Conservation (phyloP, 805 yeast species). For the Starmerella davenportii region DNA sequence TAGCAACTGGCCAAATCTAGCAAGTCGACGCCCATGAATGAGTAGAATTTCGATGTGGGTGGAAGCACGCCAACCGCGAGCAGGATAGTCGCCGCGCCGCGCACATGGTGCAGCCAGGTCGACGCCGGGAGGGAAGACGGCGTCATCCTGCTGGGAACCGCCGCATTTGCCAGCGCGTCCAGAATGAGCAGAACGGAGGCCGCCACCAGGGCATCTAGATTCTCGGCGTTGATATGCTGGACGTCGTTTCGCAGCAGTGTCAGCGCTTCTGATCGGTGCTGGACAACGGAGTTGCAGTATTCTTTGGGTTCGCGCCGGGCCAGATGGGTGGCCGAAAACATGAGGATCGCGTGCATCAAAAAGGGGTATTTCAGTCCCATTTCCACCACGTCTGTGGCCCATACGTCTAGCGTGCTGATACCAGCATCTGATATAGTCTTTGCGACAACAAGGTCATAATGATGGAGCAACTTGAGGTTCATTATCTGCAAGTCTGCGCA, state of each 20-base stretch:
- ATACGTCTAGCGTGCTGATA: slow-evolving; percentile 64
- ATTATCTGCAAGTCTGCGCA: slow-evolving; percentile 37
- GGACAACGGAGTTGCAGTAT: slow-evolving; percentile 33
- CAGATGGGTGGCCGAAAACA: slow-evolving; percentile 82
- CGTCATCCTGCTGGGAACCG: slow-evolving; percentile 32
- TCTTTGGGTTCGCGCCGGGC: slow-evolving; percentile 43
- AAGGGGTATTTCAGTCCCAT: slow-evolving; percentile 77
- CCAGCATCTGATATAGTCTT: slow-evolving; percentile 82
- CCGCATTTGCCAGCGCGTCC: slow-evolving; percentile 88
- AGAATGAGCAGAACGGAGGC: slow-evolving; percentile 74
- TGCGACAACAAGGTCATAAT: slow-evolving; percentile 70
- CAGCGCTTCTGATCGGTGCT: slow-evolving; percentile 76
- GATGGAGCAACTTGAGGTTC: slow-evolving; percentile 70
- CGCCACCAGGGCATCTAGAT: slow-evolving; percentile 76
- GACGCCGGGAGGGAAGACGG: slow-evolving; percentile 62
- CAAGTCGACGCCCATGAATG: slow-evolving; percentile 66
- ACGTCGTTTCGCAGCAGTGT: slow-evolving; percentile 71
- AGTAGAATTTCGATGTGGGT: slow-evolving; percentile 45
- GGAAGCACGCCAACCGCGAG: slow-evolving; percentile 93
- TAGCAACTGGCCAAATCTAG: slow-evolving; percentile 62
- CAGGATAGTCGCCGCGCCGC: slow-evolving; percentile 89
- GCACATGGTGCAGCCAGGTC: slow-evolving; percentile 93
- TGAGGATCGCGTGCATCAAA: slow-evolving; percentile 78
- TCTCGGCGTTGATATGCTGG: slow-evolving; percentile 59
- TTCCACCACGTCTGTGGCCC: slow-evolving; percentile 78